Evolutionary conservation across 331 rosid species (phyloP), one percentile per base, ranked within the genome.

Genomic region (Pyrus hybrid): DNA sequence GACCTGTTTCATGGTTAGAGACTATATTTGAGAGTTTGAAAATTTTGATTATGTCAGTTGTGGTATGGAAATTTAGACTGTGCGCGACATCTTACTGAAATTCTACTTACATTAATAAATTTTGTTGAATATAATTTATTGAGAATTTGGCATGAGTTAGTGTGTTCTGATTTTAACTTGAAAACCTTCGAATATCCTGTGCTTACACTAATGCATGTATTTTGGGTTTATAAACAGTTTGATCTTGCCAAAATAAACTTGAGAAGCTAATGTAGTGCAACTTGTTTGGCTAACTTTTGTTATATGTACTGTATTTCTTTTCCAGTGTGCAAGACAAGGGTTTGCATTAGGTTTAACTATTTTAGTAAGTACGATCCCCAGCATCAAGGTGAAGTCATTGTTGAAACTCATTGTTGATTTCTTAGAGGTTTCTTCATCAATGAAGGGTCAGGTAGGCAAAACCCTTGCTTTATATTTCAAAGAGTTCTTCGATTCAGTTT

Each of bases 321-420:
- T 84, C 88, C 97, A 95, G 99, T 92, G 97, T 79, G 99, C 97
- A 1, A 88, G 99, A 20, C 97, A 89, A 76, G 99, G 99, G 58
- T 95, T 95, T 80, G 97, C 97, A 17, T 80, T 90, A 81, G 99
- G 97, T 65, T 79, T 95, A 68, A 84, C 93, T 23, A 57, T 84
- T 79, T 78, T 90, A 81, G 64, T 65, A 18, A 83, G 88, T 25
- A 77, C 84, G 53, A 78, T 88, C 45, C 74, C 75, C 71, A 82
- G 69, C 76, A 58, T 92, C 79, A 86, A 79, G 80, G 81, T 95
- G 71, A 97, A 90, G 61, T 89, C 99, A 3, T 74, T 92, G 80
- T 86, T 92, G 63, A 92, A 92, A 86, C 97, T 92, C 13, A 83
- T 90, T 54, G 86, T 80, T 63, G 91, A 90, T 79, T 80, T 88